Conservation (phyloP, 768 basidiomycete genomes). For the Boletellus ananas region DNA sequence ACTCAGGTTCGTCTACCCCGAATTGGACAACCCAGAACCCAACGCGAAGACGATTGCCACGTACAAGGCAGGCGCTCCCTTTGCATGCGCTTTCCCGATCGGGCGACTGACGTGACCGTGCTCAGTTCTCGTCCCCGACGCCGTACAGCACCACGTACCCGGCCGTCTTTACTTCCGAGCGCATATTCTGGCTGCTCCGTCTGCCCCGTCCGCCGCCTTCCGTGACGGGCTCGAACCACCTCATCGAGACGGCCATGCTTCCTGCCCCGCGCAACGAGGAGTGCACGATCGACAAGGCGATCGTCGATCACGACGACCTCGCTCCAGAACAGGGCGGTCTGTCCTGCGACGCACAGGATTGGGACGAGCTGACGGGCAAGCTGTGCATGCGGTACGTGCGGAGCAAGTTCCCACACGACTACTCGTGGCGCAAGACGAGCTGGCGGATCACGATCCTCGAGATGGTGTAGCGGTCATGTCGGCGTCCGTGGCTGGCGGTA, state of each 20-base stretch:
- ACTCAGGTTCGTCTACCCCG: constrained; percentile 24
- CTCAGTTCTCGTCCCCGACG: constrained; percentile 19
- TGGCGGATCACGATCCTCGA: constrained; percentile 24
- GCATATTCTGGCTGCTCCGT: constrained; percentile 28
- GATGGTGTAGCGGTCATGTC: constrained; percentile 16
- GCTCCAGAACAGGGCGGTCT: constrained; percentile 5
- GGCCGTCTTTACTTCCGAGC: constrained; percentile 23
- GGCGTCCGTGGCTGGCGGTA: no score
- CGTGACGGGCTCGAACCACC: constrained; percentile 10
- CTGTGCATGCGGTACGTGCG: constrained; percentile 24
- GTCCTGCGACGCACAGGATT: constrained; percentile 27
- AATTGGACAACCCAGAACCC: constrained; percentile 16
- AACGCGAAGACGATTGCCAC: constrained; percentile 13
- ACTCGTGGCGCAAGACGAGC: constrained; percentile 21
- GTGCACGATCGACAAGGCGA: constrained; percentile 15
- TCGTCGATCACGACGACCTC: constrained; percentile 24
- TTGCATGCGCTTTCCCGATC: not conserved
- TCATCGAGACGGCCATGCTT: constrained; percentile 22
- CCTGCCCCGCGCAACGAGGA: constrained; percentile 15
- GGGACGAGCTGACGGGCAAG: constrained; percentile 30
- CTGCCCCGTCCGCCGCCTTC: constrained; percentile 7
- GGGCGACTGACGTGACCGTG: not conserved
- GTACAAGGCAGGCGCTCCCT: constrained; percentile 17
- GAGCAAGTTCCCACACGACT: constrained; percentile 22
- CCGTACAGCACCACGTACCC: constrained; percentile 19